A percentile compares a stretch with the other conserved stretches of the same genome.
These are phyloP conservation scores for Thecaphora frezii DNA, from an alignment of 1,284 basidiomycete species.

Conservation along the genomic window DNA sequence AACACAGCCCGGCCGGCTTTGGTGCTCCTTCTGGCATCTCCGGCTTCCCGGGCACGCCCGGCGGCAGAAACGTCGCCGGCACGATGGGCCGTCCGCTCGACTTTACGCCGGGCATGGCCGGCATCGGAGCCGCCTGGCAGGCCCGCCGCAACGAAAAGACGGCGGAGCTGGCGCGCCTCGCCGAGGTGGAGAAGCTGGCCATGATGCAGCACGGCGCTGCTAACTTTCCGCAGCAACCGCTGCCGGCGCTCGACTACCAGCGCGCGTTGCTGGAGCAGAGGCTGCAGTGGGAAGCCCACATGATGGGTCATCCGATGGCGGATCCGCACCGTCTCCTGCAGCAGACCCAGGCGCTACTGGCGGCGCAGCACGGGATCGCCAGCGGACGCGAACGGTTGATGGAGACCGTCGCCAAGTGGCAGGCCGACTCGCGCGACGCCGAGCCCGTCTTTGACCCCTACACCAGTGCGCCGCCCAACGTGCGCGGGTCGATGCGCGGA, in stretches of 20 bases:
- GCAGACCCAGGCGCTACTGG: background rate
- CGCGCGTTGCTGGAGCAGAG: background rate
- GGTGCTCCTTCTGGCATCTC: no score
- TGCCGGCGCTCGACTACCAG: background rate
- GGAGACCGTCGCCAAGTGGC: background rate
- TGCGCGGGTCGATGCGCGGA: background rate
- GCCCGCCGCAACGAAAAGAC: background rate
- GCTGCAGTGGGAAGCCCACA: background rate
- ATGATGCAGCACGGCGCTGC: background rate
- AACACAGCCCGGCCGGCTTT: no score
- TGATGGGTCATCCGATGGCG: background rate
- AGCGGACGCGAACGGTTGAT: background rate
- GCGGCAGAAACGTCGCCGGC: background rate
- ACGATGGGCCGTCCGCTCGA: constrained; percentile 1
- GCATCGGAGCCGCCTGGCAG: constrained; percentile 26
- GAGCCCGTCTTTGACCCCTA: constrained; percentile 1
- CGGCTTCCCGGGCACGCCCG: background rate
- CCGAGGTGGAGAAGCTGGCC: background rate
- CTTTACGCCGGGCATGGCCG: constrained; percentile 28
- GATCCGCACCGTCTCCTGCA: background rate
- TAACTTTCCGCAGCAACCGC: background rate
- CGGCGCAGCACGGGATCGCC: background rate
- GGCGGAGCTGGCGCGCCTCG: background rate
- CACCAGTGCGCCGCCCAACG: background rate
- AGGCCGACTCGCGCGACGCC: background rate